Conservation (phyloP, 768 basidiomycete species). For the Dioszegia aurantiaca region DNA sequence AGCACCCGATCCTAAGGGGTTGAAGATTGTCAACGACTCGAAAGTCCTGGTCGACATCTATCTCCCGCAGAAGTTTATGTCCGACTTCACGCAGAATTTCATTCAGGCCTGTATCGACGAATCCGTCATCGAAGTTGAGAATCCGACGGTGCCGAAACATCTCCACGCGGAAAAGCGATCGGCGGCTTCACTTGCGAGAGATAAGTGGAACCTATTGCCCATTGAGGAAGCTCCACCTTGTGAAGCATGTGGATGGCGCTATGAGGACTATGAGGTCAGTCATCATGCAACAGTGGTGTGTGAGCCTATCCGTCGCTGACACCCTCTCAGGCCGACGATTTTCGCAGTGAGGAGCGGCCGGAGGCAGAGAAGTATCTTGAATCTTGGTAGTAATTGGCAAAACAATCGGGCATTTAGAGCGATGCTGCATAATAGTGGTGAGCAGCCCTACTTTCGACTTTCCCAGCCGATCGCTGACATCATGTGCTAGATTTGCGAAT, state of each 20-base stretch:
- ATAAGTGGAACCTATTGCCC: neutral
- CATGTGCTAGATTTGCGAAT: too few relatives aligned
- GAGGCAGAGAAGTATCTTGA: too few relatives aligned
- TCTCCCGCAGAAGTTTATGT: neutral
- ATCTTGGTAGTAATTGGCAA: too few relatives aligned
- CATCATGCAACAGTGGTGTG: too few relatives aligned
- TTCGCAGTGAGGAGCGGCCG: too few relatives aligned
- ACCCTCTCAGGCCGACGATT: too few relatives aligned
- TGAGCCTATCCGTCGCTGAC: too few relatives aligned
- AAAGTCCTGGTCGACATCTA: neutral
- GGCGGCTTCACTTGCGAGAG: neutral
- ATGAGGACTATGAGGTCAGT: neutral
- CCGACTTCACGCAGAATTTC: neutral
- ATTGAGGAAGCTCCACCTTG: neutral
- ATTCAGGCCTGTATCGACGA: neutral
- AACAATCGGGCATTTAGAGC: too few relatives aligned
- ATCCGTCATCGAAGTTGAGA: neutral
- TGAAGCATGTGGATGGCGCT: neutral
- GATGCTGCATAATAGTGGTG: too few relatives aligned
- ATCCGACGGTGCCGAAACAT: neutral
- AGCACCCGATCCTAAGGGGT: neutral
- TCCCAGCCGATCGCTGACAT: too few relatives aligned
- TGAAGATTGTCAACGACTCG: neutral
- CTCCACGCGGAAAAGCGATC: neutral
- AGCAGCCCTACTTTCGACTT: too few relatives aligned